A percentile compares a stretch with the other conserved stretches of the same genome.
These are phyloP conservation scores for Exophiala sp. DNA, from an alignment of 2,329 filamentous ascomycete genomes.

Conservation along the genomic window DNA sequence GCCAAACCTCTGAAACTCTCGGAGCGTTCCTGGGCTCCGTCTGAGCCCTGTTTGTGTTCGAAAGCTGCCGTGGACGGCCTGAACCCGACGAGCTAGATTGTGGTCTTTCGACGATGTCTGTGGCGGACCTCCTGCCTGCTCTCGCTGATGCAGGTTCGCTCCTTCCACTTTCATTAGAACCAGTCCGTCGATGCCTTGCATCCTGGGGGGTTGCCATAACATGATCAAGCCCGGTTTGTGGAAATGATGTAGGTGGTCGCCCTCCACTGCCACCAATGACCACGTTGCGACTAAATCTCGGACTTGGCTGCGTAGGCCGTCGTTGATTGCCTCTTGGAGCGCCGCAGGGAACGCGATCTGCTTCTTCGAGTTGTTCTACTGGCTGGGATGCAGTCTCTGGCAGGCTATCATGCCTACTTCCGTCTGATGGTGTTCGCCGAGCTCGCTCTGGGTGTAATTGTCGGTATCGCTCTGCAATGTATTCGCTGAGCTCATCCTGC, in stretches of 20 bases:
- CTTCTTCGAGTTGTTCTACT: slow-evolving; percentile 44
- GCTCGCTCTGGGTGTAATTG: slow-evolving; percentile 60
- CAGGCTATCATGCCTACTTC: slow-evolving; percentile 1
- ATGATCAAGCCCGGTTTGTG: slow-evolving; percentile 13
- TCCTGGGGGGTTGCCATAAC: slow-evolving; percentile 13
- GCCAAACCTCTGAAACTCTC: slow-evolving; percentile 21
- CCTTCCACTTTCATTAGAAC: slow-evolving; percentile 31
- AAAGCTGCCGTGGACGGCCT: slow-evolving; percentile 15
- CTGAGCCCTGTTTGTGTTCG: slow-evolving; percentile 21
- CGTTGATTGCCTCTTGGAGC: slow-evolving; percentile 24
- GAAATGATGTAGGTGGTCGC: slow-evolving; percentile 16
- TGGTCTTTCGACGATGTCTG: slow-evolving; percentile 53
- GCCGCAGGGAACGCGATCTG: slow-evolving; percentile 34
- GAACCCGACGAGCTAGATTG: slow-evolving; percentile 8
- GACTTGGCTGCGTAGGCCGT: slow-evolving; percentile 19
- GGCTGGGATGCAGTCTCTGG: slow-evolving; percentile 15
- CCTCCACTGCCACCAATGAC: slow-evolving; percentile 4
- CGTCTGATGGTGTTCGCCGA: slow-evolving; percentile 49
- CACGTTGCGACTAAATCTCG: slow-evolving; percentile 17
- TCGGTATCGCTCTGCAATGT: slow-evolving; percentile 84
- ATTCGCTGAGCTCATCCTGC: slow-evolving; percentile 85
- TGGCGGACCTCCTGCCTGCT: slow-evolving; percentile 58
- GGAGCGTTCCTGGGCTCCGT: slow-evolving; percentile 23
- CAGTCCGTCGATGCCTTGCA: slow-evolving; percentile 22
- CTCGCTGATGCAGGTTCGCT: slow-evolving; percentile 29